Evolutionary conservation across 139 green algal genomes (phyloP), one percentile per base, ranked within the genome.

Genomic region (Coelastrella sp.): DNA sequence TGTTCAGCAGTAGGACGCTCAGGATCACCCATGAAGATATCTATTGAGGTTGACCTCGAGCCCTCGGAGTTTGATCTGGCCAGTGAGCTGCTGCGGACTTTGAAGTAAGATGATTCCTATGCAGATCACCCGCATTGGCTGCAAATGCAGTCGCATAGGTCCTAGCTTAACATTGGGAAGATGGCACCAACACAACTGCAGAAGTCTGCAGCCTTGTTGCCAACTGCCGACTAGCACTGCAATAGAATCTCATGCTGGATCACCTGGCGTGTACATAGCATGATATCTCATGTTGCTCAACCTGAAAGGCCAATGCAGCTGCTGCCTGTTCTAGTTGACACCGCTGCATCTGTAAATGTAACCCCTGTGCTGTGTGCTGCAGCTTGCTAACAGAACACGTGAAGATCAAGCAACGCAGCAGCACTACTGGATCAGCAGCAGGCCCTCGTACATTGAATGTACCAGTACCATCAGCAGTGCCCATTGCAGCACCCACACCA

Each of bases 81-180:
- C 5, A 82, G 57, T 40, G 75, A 82, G 75, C 75, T 82, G 75
- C 75, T 82, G 11, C 75, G 53, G 4, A 82, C 75, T 30, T 35
- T 82, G 23, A 69, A 71, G 75, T 82, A 23, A 69, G 35, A 3
- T 9, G 11, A 13, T 13, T 13, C 11, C 45, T 57, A 8, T 13
- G 45, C 45, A 57, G 45, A 13, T n/a, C n/a, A n/a, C n/a, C n/a
- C n/a, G n/a, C n/a, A n/a, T n/a, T n/a, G n/a, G n/a, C n/a, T n/a
- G n/a, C n/a, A n/a, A n/a, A n/a, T n/a, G n/a, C n/a, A n/a, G n/a
- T n/a, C n/a, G n/a, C n/a, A n/a, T n/a, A n/a, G n/a, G n/a, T n/a
- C n/a, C n/a, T n/a, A n/a, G n/a, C n/a, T n/a, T n/a, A n/a, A n/a
- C n/a, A n/a, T n/a, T n/a, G n/a, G n/a, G n/a, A n/a, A n/a, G n/a